Conservation (phyloP, 2,329 filamentous ascomycete species). For the Botrytis cinerea region DNA sequence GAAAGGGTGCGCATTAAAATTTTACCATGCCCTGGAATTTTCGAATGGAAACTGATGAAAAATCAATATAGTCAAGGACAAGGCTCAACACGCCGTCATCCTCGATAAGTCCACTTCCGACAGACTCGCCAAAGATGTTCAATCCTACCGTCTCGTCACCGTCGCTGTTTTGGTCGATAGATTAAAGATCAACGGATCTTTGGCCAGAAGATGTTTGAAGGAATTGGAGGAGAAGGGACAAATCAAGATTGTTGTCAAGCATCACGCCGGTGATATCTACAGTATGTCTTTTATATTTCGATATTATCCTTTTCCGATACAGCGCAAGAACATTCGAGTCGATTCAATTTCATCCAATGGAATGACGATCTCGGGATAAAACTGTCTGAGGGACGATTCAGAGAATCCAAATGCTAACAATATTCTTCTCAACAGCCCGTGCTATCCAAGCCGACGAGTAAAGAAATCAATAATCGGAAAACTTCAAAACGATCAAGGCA, state of each 20-base stretch:
- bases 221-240: slow-evolving; percentile 97
- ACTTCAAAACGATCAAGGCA: slow-evolving; percentile 18
- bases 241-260: slow-evolving; percentile 96
- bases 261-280: slow-evolving; percentile 99
- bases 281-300: slow-evolving; percentile 55
- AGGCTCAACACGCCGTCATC: slow-evolving; percentile 98
- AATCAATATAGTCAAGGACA: slow-evolving; percentile 88
- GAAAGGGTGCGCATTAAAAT: slow-evolving; percentile 52
- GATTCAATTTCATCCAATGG: not conserved
- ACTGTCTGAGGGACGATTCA: not conserved
- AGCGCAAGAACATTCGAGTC: not conserved
- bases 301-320: not conserved
- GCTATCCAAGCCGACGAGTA: slow-evolving; percentile 57
- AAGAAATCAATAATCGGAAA: slow-evolving; percentile 27
- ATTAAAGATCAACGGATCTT: slow-evolving; percentile 99
- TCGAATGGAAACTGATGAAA: slow-evolving; percentile 17
- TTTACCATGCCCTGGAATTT: not conserved
- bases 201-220: slow-evolving; percentile 84
- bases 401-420: slow-evolving; percentile 15
- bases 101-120: slow-evolving; percentile 97
- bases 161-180: slow-evolving; percentile 98
- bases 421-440: slow-evolving; percentile 51
- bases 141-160: slow-evolving; percentile 99
- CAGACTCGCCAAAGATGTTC: slow-evolving; percentile 99
- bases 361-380: too few relatives aligned